Evolutionary conservation across 768 basidiomycete genomes (phyloP).

Genomic region (Mycena chlorophos): DNA sequence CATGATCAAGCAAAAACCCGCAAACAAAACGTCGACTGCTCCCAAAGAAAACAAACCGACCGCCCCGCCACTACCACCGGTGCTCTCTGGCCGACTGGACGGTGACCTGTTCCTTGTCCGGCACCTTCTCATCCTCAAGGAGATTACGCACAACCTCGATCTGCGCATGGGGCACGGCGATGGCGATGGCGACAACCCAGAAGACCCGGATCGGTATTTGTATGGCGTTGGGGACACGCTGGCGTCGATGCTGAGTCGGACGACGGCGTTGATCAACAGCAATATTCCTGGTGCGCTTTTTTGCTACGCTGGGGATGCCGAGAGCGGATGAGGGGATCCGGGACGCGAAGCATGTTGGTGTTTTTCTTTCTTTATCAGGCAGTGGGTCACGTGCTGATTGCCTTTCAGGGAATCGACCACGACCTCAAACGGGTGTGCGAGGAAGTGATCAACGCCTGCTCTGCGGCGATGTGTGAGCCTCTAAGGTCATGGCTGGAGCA

Average conservation of each 20-base stretch:
- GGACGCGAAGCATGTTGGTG: slow-evolving; percentile 70
- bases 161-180: slow-evolving; percentile 52
- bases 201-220: slow-evolving; percentile 29
- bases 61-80: not conserved
- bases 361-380: not conserved
- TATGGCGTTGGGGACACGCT: slow-evolving; percentile 63
- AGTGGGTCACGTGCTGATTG: not conserved
- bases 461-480: slow-evolving; percentile 56
- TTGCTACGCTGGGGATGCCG: slow-evolving; percentile 68
- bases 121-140: slow-evolving; percentile 89
- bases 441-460: slow-evolving; percentile 69
- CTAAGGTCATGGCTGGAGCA: slow-evolving; percentile 65
- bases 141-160: slow-evolving; percentile 78
- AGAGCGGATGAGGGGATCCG: slow-evolving; percentile 60
- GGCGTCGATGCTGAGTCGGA: slow-evolving; percentile 59
- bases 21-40: slow-evolving; percentile 10
- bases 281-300: slow-evolving; percentile 71
- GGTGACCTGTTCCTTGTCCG: slow-evolving; percentile 86
- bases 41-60: not conserved
- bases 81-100: slow-evolving; percentile 48
- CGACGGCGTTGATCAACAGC: slow-evolving; percentile 56
- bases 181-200: slow-evolving; percentile 32
- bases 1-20: slow-evolving; percentile 44
- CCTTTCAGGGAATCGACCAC: slow-evolving; percentile 85
- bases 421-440: slow-evolving; percentile 86